Conservation (phyloP, 768 basidiomycete genomes). For the Boletus edulis region DNA sequence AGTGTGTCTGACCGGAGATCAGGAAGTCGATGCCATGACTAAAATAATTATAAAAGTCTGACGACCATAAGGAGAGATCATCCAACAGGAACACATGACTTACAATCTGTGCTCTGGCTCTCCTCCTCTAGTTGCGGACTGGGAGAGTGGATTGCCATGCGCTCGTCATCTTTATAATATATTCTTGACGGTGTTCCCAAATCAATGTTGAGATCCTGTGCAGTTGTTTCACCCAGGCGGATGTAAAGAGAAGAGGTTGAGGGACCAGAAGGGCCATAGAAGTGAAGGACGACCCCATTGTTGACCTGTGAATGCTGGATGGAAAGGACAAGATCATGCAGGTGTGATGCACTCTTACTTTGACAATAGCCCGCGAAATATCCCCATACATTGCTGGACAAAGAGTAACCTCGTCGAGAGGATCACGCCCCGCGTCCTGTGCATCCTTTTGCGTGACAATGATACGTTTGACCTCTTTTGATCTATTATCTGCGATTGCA, state of each 20-base stretch:
- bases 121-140: conserved; percentile 40
- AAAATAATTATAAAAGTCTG: conserved; percentile 93
- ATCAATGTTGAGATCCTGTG: conserved; percentile 77
- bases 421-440: conserved; percentile 56
- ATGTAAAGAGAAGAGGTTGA: conserved; percentile 49
- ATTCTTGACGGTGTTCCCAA: conserved; percentile 74
- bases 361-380: conserved; percentile 61
- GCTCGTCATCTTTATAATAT: conserved; percentile 86
- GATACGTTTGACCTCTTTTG: conserved; percentile 74
- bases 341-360: conserved; percentile 39
- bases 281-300: conserved; percentile 67
- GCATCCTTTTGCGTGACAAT: conserved; percentile 67
- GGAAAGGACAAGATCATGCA: not conserved
- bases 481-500: conserved; percentile 50
- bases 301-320: conserved; percentile 48
- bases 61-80: conserved; percentile 6
- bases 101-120: conserved; percentile 51
- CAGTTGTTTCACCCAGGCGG: conserved; percentile 70
- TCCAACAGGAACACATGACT: conserved; percentile 13
- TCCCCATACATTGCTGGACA: conserved; percentile 72
- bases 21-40: conserved; percentile 89
- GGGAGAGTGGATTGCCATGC: conserved; percentile 80
- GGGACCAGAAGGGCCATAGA: conserved; percentile 52
- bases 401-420: conserved; percentile 68
- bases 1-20: conserved; percentile 65